phyloP scores from a whole-genome alignment of 2,329 filamentous ascomycete genomes.

The Xylaria sp. region DNA sequence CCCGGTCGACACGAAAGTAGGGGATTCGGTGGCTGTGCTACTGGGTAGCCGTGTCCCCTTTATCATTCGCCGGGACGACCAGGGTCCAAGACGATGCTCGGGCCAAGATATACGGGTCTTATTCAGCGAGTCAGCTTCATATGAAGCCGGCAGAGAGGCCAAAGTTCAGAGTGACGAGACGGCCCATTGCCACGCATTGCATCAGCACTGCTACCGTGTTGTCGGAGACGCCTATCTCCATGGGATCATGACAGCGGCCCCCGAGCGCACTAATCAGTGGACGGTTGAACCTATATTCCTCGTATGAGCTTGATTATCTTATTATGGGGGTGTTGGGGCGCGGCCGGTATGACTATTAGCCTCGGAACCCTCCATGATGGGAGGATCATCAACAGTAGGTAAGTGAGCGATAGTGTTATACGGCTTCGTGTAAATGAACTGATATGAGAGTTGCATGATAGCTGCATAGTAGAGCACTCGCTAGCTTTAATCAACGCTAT shows the following conservation, averaged over 20 bases:
- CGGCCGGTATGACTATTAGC: no score
- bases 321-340: no score
- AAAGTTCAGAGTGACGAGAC: constrained; percentile 12
- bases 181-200: constrained; percentile 16
- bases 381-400: neutral
- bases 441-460: no score
- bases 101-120: constrained; percentile 27
- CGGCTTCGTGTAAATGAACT: no score
- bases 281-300: constrained; percentile 25
- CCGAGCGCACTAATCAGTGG: constrained; percentile 18
- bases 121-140: constrained; percentile 28
- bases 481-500: no score
- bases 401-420: neutral
- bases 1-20: constrained; percentile 26
- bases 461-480: neutral
- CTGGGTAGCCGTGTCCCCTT: constrained; percentile 40
- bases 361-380: neutral
- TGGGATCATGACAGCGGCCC: constrained; percentile 33
- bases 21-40: constrained; percentile 35
- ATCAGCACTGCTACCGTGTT: constrained; percentile 31
- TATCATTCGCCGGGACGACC: constrained; percentile 28
- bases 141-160: constrained; percentile 30
- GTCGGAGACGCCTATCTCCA: constrained; percentile 40
- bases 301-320: constrained; percentile 12
- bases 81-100: constrained; percentile 13